phyloP scores from a whole-genome alignment of 345 rosid species.

The Chamaenerion angustifolium region DNA sequence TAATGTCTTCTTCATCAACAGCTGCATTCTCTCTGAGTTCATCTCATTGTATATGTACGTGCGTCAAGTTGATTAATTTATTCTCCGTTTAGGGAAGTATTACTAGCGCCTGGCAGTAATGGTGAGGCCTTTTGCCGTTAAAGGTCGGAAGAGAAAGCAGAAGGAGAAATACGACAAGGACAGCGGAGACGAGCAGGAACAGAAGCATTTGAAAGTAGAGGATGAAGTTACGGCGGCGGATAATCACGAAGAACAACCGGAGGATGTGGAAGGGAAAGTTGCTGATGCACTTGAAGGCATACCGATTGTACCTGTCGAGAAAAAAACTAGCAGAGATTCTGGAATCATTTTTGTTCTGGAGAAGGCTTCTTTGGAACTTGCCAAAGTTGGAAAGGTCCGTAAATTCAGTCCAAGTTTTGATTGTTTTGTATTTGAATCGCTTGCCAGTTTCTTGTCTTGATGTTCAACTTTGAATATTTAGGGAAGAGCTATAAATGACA shows the following conservation, averaged over 20 bases:
- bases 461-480: no score
- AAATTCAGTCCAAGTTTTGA: not conserved
- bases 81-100: not conserved
- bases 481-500: no score
- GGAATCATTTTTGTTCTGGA: slow-evolving; percentile 67
- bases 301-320: slow-evolving; percentile 26
- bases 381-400: slow-evolving; percentile 87
- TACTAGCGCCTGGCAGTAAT: slow-evolving; percentile 17
- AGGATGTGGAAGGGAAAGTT: slow-evolving; percentile 13
- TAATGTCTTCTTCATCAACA: no score
- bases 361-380: slow-evolving; percentile 81
- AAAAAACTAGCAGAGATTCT: slow-evolving; percentile 13
- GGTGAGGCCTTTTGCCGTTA: slow-evolving; percentile 53
- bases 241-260: slow-evolving; percentile 14
- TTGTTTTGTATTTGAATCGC: no score
- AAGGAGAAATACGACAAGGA: slow-evolving; percentile 45
- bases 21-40: no score
- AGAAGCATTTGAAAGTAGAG: slow-evolving; percentile 14
- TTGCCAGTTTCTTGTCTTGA: no score
- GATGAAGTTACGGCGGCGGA: slow-evolving; percentile 11
- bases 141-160: slow-evolving; percentile 56
- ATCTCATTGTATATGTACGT: no score
- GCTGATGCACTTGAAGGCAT: slow-evolving; percentile 38
- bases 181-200: slow-evolving; percentile 17
- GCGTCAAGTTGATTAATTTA: no score